Evolutionary conservation across 176 grass and related monocot genomes (phyloP).

Genomic region (Aegilops tauschii): DNA sequence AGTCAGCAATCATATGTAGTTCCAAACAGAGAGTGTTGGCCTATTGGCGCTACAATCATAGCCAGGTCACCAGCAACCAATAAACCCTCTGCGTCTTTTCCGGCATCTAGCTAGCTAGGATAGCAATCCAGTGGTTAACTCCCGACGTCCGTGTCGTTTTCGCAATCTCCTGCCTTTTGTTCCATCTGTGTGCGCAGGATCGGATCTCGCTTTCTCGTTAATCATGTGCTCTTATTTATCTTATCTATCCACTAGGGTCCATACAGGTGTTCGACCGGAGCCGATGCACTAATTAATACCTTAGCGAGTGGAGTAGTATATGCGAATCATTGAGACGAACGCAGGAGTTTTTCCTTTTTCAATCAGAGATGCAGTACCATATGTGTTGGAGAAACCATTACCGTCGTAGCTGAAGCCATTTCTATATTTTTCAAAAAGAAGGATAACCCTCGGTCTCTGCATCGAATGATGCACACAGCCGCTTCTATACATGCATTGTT

Average conservation of each 20-base stretch:
- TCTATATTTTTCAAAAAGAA: too few species aligned
- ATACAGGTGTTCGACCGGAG: constrained; percentile 25
- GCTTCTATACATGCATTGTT: neutral
- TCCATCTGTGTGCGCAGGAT: neutral
- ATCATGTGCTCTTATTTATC: constrained; percentile 17
- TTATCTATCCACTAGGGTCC: neutral
- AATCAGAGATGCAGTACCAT: too few species aligned
- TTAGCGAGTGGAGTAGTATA: neutral
- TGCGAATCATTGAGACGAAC: constrained; percentile 1
- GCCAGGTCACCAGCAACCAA: constrained; percentile 6
- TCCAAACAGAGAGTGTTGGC: neutral
- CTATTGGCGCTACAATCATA: neutral
- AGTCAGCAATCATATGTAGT: neutral
- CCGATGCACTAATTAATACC: neutral
- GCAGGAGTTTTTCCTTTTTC: neutral
- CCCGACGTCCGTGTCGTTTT: constrained; percentile 40
- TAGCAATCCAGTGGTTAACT: constrained; percentile 19
- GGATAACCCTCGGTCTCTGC: too few species aligned
- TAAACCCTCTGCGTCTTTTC: constrained; percentile 7
- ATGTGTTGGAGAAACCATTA: too few species aligned
- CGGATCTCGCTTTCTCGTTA: neutral
- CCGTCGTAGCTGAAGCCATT: too few species aligned
- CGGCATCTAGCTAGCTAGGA: neutral
- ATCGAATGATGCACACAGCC: too few species aligned
- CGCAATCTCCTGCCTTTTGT: constrained; percentile 10